phyloP scores from a whole-genome alignment of 1,139 yeast genomes.

The Scheffersomyces illinoinensis region DNA sequence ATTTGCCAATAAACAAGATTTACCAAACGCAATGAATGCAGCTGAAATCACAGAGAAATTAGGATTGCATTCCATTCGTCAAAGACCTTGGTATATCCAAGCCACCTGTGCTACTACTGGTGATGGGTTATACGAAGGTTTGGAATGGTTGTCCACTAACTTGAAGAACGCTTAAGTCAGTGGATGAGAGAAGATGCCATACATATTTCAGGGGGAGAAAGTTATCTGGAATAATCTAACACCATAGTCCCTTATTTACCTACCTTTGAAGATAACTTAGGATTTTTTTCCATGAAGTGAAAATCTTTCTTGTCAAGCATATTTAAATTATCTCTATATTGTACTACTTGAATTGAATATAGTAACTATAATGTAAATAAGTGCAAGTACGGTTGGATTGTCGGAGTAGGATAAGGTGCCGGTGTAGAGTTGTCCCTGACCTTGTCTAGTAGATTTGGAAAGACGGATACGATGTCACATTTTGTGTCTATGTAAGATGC shows the following conservation, averaged over 20 bases:
- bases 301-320: background rate
- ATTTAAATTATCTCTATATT: background rate
- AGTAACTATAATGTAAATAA: background rate
- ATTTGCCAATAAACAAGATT: slow-evolving; percentile 45
- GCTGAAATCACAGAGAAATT: slow-evolving; percentile 46
- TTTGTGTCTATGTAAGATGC: background rate
- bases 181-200: background rate
- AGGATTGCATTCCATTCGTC: slow-evolving; percentile 44
- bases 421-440: background rate
- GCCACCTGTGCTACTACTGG: slow-evolving; percentile 47
- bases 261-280: background rate
- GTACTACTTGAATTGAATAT: background rate
- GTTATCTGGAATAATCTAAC: background rate
- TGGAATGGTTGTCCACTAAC: slow-evolving; percentile 38
- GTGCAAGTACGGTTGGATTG: background rate
- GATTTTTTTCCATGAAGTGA: background rate
- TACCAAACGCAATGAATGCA: slow-evolving; percentile 47
- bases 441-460: too few species aligned
- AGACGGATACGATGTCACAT: background rate
- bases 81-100: slow-evolving; percentile 47
- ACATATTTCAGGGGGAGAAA: background rate
- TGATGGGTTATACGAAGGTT: slow-evolving; percentile 46
- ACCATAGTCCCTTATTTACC: background rate
- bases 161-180: slow-evolving; percentile 1
- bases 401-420: background rate